Evolutionary conservation across 805 yeast genomes (phyloP), one percentile per base, ranked within the genome.

Genomic region (Metschnikowia vanudenii): DNA sequence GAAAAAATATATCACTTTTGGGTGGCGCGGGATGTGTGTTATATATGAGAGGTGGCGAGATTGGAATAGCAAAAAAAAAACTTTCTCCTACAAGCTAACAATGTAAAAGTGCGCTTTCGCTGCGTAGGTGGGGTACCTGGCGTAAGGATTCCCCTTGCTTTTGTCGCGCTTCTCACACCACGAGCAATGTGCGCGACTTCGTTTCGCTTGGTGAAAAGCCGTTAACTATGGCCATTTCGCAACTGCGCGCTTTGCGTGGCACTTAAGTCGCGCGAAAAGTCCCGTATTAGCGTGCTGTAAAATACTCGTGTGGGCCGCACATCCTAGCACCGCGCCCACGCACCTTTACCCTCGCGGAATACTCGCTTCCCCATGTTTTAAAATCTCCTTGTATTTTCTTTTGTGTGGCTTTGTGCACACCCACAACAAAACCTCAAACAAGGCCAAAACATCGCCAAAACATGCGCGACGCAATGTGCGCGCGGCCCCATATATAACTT

Each of bases 1-100:
- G 10, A 39, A 39, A 39, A 45, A 45, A 38, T 16, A 12, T 2
- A 13, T 7, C 1, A 10, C 14, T 20, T 6, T 11, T 20, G 29
- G 38, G 37, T 29, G 48, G 55, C 46, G 55, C 54, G 55, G 52
- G 45, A 17, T 31, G 49, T 13, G 43, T n/a, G 49, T 46, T 52
- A 52, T 52, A 52, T 46, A 42, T 43, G 45, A 37, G 50, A 22
- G 41, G 37, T 12, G 37, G 36, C 43, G 37, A 19, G 26, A 18
- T n/a, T 3, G 37, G 43, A 18, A 14, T n/a, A 28, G 34, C 3
- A 13, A 20, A 19, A 20, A 30, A 37, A 42, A 20, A 22, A 13
- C 11, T 12, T 7, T 34, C 37, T 22, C 24, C 24, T 22, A 8
- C 4, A 22, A 8, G 8, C 8, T 22, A 4, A 22, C 4, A 22